Percentiles rank a stretch among this genome's conserved stretches.
These are phyloP conservation scores for Lipomyces oligophaga DNA, from an alignment of 805 yeast genomes.

Conservation along the genomic window DNA sequence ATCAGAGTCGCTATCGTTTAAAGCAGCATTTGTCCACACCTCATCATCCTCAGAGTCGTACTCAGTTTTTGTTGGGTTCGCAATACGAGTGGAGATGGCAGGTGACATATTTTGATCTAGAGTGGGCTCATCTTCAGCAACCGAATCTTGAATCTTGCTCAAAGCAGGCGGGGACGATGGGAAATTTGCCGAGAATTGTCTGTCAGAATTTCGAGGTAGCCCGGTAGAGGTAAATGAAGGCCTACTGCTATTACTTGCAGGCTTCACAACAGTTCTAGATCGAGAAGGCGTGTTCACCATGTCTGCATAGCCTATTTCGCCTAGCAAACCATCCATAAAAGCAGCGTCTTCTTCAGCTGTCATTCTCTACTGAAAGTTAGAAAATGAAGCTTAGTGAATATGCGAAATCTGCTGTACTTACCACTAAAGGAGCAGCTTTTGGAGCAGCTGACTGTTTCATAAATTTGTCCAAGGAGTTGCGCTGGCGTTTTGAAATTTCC, in stretches of 20 bases:
- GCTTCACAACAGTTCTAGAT: too few relatives aligned
- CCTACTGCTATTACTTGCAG: too few relatives aligned
- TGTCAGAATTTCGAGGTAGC: neutral
- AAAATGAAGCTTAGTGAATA: too few relatives aligned
- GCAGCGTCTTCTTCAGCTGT: constrained; percentile 42
- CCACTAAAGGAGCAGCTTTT: neutral
- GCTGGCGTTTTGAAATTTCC: constrained; percentile 12
- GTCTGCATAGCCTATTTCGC: constrained; percentile 54
- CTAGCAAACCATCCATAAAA: constrained; percentile 66
- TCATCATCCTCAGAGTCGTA: constrained; percentile 15
- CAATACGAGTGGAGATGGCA: neutral
- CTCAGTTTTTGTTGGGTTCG: neutral
- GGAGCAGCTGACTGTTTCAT: constrained; percentile 5
- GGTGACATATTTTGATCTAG: constrained; percentile 13
- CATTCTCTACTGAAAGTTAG: too few relatives aligned
- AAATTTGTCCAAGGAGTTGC: constrained; percentile 20
- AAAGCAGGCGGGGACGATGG: too few relatives aligned
- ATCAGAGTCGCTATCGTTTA: constrained; percentile 4
- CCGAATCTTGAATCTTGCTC: neutral
- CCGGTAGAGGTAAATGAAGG: too few relatives aligned
- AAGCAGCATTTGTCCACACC: constrained; percentile 4
- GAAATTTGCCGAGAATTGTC: neutral
- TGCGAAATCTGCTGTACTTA: neutral
- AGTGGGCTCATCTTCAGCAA: constrained; percentile 1
- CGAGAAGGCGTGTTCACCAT: too few relatives aligned